Percentiles rank a stretch among this genome's conserved stretches.
Evolutionary conservation across 1,284 basidiomycete genomes (phyloP).

Genomic region (Leccinum pachyderme): DNA sequence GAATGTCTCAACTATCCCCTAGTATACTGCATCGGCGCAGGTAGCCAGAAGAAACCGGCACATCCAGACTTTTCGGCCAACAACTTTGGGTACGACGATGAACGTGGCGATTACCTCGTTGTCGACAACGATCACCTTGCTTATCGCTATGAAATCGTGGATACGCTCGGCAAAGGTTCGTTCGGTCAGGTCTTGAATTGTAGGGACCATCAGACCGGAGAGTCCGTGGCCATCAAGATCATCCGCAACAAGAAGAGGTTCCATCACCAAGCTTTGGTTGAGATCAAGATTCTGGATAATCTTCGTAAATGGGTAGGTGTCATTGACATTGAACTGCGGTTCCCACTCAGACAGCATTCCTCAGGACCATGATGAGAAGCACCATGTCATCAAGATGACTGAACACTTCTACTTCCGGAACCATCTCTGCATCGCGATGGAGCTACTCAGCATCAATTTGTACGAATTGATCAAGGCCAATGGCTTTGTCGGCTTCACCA

Average conservation of each 20-base stretch:
- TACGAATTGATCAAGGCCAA: slow-evolving; percentile 99
- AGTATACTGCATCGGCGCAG: slow-evolving; percentile 83
- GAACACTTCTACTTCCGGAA: slow-evolving; percentile 98
- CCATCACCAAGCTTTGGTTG: slow-evolving; percentile 97
- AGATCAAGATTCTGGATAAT: slow-evolving; percentile 98
- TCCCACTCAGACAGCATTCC: slow-evolving; percentile 9
- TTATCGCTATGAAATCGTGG: slow-evolving; percentile 93
- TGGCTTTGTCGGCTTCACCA: slow-evolving; percentile 96
- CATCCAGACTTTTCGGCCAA: slow-evolving; percentile 73
- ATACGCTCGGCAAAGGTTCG: slow-evolving; percentile 94
- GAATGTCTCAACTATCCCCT: slow-evolving; percentile 88
- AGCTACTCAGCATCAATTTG: slow-evolving; percentile 96
- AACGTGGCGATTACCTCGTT: slow-evolving; percentile 95
- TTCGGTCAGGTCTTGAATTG: slow-evolving; percentile 98
- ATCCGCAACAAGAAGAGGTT: slow-evolving; percentile 99
- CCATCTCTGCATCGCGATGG: slow-evolving; percentile 98
- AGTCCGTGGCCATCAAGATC: slow-evolving; percentile 97
- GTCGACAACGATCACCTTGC: slow-evolving; percentile 91
- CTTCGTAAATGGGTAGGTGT: slow-evolving; percentile 88
- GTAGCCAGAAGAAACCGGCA: slow-evolving; percentile 79
- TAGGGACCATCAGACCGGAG: slow-evolving; percentile 94
- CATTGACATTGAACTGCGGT: slow-evolving; percentile 12
- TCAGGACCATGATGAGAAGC: slow-evolving; percentile 94
- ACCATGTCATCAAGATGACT: slow-evolving; percentile 97
- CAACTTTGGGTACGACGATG: slow-evolving; percentile 97